Evolutionary conservation across 2,329 filamentous ascomycete species (phyloP).

Genomic region (Aspergillus eucalypticola): DNA sequence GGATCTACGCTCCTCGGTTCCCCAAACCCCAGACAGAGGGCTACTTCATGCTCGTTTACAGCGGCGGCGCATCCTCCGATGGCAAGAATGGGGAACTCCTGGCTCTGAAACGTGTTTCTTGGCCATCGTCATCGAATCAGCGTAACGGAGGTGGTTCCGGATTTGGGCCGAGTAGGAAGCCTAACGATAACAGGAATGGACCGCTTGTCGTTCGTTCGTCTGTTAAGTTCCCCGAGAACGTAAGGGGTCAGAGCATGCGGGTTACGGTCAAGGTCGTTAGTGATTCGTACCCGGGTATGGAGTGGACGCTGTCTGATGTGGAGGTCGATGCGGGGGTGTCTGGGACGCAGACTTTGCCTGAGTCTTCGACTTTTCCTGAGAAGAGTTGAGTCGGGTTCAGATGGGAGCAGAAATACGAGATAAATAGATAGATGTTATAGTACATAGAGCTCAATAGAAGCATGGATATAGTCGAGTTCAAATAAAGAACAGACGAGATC

Average conservation of each 20-base stretch:
- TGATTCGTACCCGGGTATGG: slow-evolving; percentile 82
- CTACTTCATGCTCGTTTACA: slow-evolving; percentile 79
- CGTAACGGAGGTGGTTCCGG: slow-evolving; percentile 8
- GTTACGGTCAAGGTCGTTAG: slow-evolving; percentile 77
- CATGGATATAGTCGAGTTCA: background rate
- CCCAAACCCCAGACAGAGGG: slow-evolving; percentile 94
- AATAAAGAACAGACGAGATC: background rate
- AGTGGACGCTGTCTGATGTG: slow-evolving; percentile 56
- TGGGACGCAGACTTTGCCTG: slow-evolving; percentile 17
- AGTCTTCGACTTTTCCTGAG: slow-evolving; percentile 17
- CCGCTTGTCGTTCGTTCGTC: slow-evolving; percentile 29
- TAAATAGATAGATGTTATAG: background rate
- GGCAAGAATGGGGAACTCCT: slow-evolving; percentile 71
- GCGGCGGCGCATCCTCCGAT: slow-evolving; percentile 25
- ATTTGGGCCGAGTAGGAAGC: slow-evolving; percentile 18
- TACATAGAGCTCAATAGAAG: background rate
- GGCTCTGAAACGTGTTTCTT: slow-evolving; percentile 82
- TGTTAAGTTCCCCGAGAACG: slow-evolving; percentile 33
- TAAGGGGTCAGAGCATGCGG: slow-evolving; percentile 44
- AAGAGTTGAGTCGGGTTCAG: slow-evolving; percentile 6
- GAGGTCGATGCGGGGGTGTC: slow-evolving; percentile 50
- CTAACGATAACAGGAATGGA: slow-evolving; percentile 16
- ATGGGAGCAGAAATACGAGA: too few species aligned
- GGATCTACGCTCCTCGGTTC: slow-evolving; percentile 84
- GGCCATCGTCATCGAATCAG: slow-evolving; percentile 52